Conservation (phyloP, 73 alveolate genomes). For the Effrenium voratum region DNA sequence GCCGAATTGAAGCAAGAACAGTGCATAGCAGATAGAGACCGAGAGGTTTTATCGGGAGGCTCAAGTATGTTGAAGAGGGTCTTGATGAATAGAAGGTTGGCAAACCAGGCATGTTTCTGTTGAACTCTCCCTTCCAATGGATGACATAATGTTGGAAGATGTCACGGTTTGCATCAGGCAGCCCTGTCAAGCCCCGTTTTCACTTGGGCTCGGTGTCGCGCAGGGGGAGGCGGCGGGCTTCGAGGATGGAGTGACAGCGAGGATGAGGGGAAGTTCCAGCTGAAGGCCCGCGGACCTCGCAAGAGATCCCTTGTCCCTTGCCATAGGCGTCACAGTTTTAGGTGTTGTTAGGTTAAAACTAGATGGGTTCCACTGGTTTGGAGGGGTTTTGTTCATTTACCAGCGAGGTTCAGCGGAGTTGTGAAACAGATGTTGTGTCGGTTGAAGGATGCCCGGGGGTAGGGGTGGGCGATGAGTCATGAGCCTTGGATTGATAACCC, state of each 20-base stretch:
- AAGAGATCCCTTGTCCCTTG: background rate
- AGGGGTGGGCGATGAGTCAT: background rate
- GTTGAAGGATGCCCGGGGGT: background rate
- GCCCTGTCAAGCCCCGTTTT: too few relatives aligned
- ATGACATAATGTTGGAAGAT: too few relatives aligned
- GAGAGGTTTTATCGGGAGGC: too few relatives aligned
- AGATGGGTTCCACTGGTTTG: too few relatives aligned
- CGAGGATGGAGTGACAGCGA: conserved; percentile 81
- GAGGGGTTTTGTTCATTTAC: too few relatives aligned
- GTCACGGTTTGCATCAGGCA: too few relatives aligned
- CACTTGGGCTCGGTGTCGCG: too few relatives aligned
- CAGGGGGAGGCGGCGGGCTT: conserved; percentile 42
- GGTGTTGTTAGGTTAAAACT: background rate
- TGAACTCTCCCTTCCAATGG: too few relatives aligned
- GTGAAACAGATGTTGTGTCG: background rate
- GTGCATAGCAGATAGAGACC: too few relatives aligned
- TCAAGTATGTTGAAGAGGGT: too few relatives aligned
- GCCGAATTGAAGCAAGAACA: too few relatives aligned
- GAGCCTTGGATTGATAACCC: background rate
- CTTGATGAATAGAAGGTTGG: background rate
- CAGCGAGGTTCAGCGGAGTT: too few relatives aligned
- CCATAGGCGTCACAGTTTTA: background rate
- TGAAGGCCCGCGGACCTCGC: conserved; percentile 23
- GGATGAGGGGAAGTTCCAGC: conserved; percentile 73
- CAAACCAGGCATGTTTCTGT: background rate